Evolutionary conservation across 2,329 filamentous ascomycete species (phyloP).

Genomic region (Fusarium sulawesiense): DNA sequence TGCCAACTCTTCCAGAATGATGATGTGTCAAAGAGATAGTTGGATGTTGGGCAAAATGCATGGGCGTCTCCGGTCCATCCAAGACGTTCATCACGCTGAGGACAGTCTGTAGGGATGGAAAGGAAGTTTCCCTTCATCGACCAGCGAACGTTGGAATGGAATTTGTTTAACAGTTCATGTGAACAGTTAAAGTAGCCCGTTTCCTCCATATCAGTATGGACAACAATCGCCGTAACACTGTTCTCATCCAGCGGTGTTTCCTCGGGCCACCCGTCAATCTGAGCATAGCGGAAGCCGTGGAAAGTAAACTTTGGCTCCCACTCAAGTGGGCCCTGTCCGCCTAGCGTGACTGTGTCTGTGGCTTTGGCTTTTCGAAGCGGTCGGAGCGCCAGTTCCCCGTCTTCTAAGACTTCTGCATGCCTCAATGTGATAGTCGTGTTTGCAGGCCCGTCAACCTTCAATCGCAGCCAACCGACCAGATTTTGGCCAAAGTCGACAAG

Average conservation of each 20-base stretch:
- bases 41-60: conserved; percentile 62
- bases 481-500: conserved; percentile 25
- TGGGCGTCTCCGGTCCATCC: conserved; percentile 63
- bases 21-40: conserved; percentile 63
- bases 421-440: background rate
- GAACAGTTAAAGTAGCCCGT: conserved; percentile 65
- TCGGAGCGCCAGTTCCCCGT: conserved; percentile 6
- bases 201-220: conserved; percentile 65
- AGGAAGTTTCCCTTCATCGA: conserved; percentile 69
- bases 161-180: conserved; percentile 61
- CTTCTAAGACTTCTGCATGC: conserved; percentile 21
- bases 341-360: background rate
- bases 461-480: background rate
- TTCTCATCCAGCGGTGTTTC: conserved; percentile 30
- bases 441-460: background rate
- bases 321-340: background rate
- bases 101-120: conserved; percentile 60
- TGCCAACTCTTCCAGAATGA: conserved; percentile 55
- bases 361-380: conserved; percentile 1
- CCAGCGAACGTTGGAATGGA: conserved; percentile 66
- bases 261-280: conserved; percentile 56
- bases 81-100: conserved; percentile 65
- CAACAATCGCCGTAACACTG: conserved; percentile 45
- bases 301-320: conserved; percentile 62
- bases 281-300: conserved; percentile 64